Evolutionary conservation across 495 filamentous ascomycete genomes (phyloP), one percentile per base, ranked within the genome.

Genomic region (Aspergillus bertholletiae): DNA sequence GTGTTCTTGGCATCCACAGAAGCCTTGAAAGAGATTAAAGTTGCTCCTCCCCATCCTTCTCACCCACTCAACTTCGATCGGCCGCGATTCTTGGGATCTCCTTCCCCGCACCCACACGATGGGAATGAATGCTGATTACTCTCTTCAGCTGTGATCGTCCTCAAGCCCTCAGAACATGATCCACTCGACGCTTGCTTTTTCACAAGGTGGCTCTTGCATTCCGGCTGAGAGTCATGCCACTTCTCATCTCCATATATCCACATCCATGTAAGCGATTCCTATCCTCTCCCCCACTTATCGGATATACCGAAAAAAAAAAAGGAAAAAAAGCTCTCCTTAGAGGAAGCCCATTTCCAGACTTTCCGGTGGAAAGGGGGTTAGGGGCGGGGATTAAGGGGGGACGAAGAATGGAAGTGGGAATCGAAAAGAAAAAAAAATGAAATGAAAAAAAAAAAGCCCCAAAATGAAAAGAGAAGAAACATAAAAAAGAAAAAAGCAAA

Each of bases 11-110:
- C 56, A 59, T n/a, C 27, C 41, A 52, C 51, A 54, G 59, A 61
- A 55, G 56, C 58, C 53, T 59, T 59, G 26, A 50, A 26, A 54
- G 53, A 57, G 44, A 63, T 59, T 63, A 63, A 57, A 63, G 60
- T 63, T 62, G 59, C 39, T 61, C 51, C 47, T 61, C 51, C 28
- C 51, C 55, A 55, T 49, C 51, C 45, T 55, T 43, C 40, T 45
- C 51, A 37, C 45, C 55, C 59, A 60, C 52, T 60, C 45, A 30
- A 40, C 32, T 53, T 61, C 52, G 56, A 57, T 64, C 57, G 46
- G 45, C 37, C 18, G 49, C 49, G 61, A 59, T 54, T 57, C 60
- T 49, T 57, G 54, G 49, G 56, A 65, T 60, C 56, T 51, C 57
- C 54, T 59, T 61, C 62, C 62, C 62, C 62, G 56, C 62, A 65